A percentile compares a stretch with the other conserved stretches of the same genome.
These are phyloP conservation scores for Myxozyma nipponensis DNA, from an alignment of 805 yeast species.

Conservation along the genomic window DNA sequence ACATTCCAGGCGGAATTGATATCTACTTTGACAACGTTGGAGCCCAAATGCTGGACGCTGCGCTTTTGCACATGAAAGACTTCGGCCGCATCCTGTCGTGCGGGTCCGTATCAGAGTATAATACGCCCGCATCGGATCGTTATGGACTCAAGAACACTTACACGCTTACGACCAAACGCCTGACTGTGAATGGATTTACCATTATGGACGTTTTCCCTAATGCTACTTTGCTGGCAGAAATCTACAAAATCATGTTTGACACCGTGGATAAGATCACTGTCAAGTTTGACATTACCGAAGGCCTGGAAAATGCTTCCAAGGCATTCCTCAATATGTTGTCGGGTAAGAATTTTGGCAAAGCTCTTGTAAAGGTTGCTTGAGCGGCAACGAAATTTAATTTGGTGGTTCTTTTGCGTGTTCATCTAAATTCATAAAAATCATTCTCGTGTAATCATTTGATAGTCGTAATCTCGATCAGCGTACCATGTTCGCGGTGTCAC, in stretches of 20 bases:
- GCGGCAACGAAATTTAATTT: neutral
- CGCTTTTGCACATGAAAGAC: conserved; percentile 37
- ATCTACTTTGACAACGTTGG: conserved; percentile 63
- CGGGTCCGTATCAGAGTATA: conserved; percentile 61
- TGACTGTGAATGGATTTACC: conserved; percentile 53
- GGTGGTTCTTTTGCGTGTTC: neutral
- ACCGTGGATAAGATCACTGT: conserved; percentile 16
- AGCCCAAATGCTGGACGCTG: conserved; percentile 51
- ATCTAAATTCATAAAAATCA: neutral
- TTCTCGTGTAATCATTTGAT: neutral
- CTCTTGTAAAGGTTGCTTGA: conserved; percentile 17
- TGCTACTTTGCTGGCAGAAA: neutral
- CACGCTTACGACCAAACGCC: conserved; percentile 48
- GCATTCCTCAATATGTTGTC: conserved; percentile 24
- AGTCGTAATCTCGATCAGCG: neutral
- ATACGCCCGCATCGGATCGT: conserved; percentile 39
- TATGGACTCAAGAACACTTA: conserved; percentile 42
- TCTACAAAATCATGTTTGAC: neutral
- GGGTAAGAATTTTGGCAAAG: conserved; percentile 29
- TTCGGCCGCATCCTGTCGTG: conserved; percentile 51
- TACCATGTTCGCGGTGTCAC: no score
- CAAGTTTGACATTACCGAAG: conserved; percentile 23
- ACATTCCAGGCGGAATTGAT: conserved; percentile 50
- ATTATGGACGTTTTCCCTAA: conserved; percentile 43
- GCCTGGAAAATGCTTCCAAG: conserved; percentile 22